Percentiles rank a stretch among this genome's conserved stretches.
These are phyloP conservation scores for Mallotus repandus DNA, from an alignment of 441 rosid species.

Conservation along the genomic window DNA sequence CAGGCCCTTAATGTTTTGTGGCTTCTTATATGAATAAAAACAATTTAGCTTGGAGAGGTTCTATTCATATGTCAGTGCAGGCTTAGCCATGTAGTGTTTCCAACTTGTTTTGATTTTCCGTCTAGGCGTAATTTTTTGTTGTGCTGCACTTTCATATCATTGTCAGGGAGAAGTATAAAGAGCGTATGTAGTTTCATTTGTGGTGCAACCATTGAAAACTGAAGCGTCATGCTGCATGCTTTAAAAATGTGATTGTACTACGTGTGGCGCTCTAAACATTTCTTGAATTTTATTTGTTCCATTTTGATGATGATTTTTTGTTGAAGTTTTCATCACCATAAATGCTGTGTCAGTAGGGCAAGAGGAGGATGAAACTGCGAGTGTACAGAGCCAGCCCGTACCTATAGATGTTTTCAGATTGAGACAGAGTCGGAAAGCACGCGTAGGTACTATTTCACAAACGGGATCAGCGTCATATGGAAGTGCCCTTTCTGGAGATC, in stretches of 20 bases:
- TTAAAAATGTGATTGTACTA: background rate
- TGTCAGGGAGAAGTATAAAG: background rate
- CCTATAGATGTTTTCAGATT: slow-evolving; percentile 75
- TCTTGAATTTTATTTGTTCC: background rate
- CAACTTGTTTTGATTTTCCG: background rate
- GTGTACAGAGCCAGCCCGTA: slow-evolving; percentile 75
- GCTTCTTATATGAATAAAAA: background rate
- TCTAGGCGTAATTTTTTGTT: background rate
- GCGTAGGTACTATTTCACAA: slow-evolving; percentile 59
- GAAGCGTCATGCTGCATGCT: background rate
- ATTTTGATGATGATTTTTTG: background rate
- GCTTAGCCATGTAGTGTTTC: no score
- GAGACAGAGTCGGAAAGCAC: slow-evolving; percentile 76
- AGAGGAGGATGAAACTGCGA: slow-evolving; percentile 68
- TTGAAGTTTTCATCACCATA: background rate
- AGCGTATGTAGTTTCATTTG: background rate
- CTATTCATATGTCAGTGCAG: background rate
- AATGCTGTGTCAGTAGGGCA: slow-evolving; percentile 41
- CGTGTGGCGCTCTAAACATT: background rate
- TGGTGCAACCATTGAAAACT: background rate
- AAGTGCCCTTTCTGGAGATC: slow-evolving; percentile 80
- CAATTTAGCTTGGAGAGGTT: background rate
- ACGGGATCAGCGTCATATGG: slow-evolving; percentile 84
- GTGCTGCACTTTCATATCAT: background rate
- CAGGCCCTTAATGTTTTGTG: no score